Conservation (phyloP, 1,284 basidiomycete genomes). For the Papiliotrema fonsecae region DNA sequence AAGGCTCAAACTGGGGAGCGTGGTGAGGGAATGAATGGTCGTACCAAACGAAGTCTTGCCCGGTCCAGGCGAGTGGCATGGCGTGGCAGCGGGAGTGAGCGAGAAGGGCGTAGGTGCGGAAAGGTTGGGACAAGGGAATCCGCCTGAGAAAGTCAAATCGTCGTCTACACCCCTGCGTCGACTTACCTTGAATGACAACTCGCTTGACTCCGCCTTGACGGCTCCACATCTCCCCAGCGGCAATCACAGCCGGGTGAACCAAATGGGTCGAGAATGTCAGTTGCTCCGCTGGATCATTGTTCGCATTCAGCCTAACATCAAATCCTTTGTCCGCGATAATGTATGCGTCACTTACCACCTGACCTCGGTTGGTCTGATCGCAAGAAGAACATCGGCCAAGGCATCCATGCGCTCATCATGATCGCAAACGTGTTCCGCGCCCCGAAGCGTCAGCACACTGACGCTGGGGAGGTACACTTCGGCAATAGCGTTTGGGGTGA, state of each 20-base stretch:
- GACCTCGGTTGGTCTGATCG: constrained; percentile 32
- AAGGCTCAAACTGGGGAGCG: constrained; percentile 21
- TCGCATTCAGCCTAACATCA: constrained; percentile 26
- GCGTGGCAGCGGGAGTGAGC: constrained; percentile 32
- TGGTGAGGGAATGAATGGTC: constrained; percentile 8
- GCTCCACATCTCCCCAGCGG: constrained; percentile 33
- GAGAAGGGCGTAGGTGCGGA: constrained; percentile 37
- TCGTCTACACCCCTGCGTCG: no score
- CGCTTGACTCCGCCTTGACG: constrained; percentile 20
- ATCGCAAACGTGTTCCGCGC: constrained; percentile 33
- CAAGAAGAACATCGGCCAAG: constrained; percentile 25
- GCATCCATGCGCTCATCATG: constrained; percentile 29
- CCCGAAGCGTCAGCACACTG: constrained; percentile 24
- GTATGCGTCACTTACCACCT: constrained; percentile 23
- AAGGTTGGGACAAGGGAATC: constrained; percentile 36
- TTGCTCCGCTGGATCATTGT: constrained; percentile 24
- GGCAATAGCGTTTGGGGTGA: not conserved
- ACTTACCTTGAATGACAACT: constrained; percentile 32
- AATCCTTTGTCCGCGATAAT: constrained; percentile 1
- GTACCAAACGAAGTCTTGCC: constrained; percentile 11
- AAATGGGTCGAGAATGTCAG: constrained; percentile 33
- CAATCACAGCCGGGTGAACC: constrained; percentile 39
- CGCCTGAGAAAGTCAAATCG: constrained; percentile 14
- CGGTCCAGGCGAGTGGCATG: constrained; percentile 27
- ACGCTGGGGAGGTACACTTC: constrained; percentile 26